phyloP scores from a whole-genome alignment of 495 filamentous ascomycete species.

The Poronia punctata region DNA sequence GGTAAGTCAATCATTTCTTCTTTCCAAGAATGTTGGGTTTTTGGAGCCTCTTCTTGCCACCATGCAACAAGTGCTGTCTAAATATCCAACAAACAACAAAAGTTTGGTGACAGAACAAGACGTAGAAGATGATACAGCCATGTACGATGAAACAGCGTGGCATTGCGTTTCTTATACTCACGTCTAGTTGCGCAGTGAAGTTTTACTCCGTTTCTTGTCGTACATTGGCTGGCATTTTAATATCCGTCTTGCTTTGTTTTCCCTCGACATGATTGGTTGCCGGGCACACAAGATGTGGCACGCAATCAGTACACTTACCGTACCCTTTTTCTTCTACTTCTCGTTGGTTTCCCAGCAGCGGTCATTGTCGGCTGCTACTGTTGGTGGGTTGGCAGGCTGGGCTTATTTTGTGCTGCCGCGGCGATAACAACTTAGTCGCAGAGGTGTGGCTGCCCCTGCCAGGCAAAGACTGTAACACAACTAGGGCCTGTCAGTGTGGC shows the following conservation, averaged over 20 bases:
- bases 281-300: constrained; percentile 9
- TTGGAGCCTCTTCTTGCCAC: too few relatives aligned
- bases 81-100: too few relatives aligned
- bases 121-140: too few relatives aligned
- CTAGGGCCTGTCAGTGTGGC: constrained; percentile 14
- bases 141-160: too few relatives aligned
- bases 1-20: constrained; percentile 26
- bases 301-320: constrained; percentile 2
- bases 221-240: constrained; percentile 13
- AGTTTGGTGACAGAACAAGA: too few relatives aligned
- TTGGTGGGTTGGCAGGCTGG: too few relatives aligned
- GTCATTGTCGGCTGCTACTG: constrained; percentile 1
- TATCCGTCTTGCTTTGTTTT: constrained; percentile 21
- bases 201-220: constrained; percentile 16
- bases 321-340: constrained; percentile 7
- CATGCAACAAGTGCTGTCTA: too few relatives aligned
- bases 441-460: constrained; percentile 16
- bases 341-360: constrained; percentile 10
- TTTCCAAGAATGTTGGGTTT: not conserved
- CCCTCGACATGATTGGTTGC: too few relatives aligned
- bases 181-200: constrained; percentile 5
- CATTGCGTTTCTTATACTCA: too few relatives aligned
- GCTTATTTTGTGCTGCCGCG: constrained; percentile 7
- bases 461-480: constrained; percentile 14
- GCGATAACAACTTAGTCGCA: constrained; percentile 5